Conservation (phyloP, 1,284 basidiomycete species). For the Hypsizygus ulmarius region DNA sequence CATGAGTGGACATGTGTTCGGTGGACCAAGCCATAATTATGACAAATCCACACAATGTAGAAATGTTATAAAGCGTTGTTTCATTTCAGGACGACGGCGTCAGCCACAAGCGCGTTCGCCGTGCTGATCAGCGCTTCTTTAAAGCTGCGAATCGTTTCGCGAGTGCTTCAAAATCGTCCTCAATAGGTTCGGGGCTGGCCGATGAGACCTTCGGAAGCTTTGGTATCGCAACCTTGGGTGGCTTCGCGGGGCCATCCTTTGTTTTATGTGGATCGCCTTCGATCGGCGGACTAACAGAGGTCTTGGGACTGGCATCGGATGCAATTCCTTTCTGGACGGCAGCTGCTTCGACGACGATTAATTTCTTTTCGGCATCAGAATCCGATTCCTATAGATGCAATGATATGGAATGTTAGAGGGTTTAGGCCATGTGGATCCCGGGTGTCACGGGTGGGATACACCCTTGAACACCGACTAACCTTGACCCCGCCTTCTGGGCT, state of each 20-base stretch:
- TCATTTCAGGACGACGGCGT: background rate
- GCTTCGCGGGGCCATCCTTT: constrained; percentile 14
- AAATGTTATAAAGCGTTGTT: background rate
- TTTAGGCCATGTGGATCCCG: constrained; percentile 3
- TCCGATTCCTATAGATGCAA: constrained; percentile 12
- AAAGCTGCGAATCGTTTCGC: constrained; percentile 74
- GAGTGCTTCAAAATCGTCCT: constrained; percentile 73
- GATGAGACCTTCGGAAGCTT: constrained; percentile 27
- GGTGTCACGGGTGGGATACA: constrained; percentile 1
- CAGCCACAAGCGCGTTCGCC: background rate
- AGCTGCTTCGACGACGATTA: constrained; percentile 1
- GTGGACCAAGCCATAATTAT: background rate
- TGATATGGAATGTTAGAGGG: background rate
- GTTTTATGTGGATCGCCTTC: constrained; percentile 35
- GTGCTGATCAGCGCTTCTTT: constrained; percentile 62
- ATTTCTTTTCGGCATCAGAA: constrained; percentile 9
- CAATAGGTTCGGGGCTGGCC: constrained; percentile 31
- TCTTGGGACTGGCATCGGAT: constrained; percentile 32
- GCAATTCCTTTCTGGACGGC: constrained; percentile 24
- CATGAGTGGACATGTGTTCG: background rate
- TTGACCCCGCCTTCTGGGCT: constrained; percentile 24
- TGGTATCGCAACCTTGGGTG: constrained; percentile 13
- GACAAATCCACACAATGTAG: background rate
- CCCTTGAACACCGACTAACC: constrained; percentile 10
- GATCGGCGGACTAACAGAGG: constrained; percentile 47